Conservation (phyloP, 129 eudicot genomes). For the carrot (Daucus carota) region DNA sequence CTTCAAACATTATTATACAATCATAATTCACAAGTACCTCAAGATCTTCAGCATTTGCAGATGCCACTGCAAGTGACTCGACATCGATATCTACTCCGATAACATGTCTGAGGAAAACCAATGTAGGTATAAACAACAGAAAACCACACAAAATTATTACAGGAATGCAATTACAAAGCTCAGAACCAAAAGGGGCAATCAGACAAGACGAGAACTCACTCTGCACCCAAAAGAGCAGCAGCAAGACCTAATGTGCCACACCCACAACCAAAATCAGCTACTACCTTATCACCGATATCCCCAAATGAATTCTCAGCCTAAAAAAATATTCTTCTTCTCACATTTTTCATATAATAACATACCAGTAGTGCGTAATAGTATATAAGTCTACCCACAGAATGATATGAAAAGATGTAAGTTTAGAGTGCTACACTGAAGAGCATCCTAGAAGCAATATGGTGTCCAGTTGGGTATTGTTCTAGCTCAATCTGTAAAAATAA, state of each 20-base stretch:
- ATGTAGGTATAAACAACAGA: background rate
- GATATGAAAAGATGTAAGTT: too few species aligned
- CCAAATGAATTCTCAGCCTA: constrained; percentile 93
- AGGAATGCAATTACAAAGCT: background rate
- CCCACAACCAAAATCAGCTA: constrained; percentile 99
- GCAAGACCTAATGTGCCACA: constrained; percentile 96
- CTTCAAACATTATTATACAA: background rate
- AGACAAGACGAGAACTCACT: constrained; percentile 30
- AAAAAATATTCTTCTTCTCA: background rate
- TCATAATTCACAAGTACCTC: constrained; percentile 41
- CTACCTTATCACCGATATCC: constrained; percentile 43
- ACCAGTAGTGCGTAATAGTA: too few species aligned
- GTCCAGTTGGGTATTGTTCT: constrained; percentile 93
- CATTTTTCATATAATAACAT: background rate
- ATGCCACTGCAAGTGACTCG: constrained; percentile 78
- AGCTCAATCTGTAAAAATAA: constrained; percentile 59
- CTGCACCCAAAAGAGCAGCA: constrained; percentile 83
- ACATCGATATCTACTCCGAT: constrained; percentile 74
- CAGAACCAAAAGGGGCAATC: background rate
- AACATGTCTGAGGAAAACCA: constrained; percentile 53
- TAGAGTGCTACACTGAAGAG: constrained; percentile 58
- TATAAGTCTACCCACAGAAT: too few species aligned
- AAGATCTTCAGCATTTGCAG: constrained; percentile 71
- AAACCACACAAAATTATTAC: background rate
- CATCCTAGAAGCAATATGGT: constrained; percentile 97